Evolutionary conservation across 2,329 filamentous ascomycete species (phyloP).

Genomic region (Ciborinia camelliae): DNA sequence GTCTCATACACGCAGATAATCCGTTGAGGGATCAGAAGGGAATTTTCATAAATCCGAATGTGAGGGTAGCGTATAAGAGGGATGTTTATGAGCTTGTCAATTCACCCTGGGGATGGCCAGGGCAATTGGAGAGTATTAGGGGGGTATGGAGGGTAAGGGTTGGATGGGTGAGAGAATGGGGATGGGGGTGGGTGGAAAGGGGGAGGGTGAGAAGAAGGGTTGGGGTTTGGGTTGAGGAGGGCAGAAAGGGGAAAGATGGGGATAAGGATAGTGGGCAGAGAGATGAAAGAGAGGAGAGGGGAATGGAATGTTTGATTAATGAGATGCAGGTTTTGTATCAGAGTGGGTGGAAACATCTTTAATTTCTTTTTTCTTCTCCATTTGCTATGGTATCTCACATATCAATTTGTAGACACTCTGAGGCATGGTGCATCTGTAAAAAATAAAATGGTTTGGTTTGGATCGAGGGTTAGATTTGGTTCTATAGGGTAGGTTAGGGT

Average conservation of each 20-base stretch:
- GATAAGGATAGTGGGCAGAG: too few relatives aligned
- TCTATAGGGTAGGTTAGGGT: too few relatives aligned
- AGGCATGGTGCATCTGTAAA: too few relatives aligned
- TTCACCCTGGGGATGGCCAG: conserved; percentile 21
- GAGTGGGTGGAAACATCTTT: conserved; percentile 55
- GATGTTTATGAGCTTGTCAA: conserved; percentile 42
- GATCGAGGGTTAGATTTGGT: too few relatives aligned
- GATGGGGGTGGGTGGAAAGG: neutral
- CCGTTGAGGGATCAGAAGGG: conserved; percentile 50
- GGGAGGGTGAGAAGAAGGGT: neutral
- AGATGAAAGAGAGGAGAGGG: neutral
- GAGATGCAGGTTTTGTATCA: conserved; percentile 57
- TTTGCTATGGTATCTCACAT: too few relatives aligned
- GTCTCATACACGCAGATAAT: conserved; percentile 68
- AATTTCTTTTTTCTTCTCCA: neutral
- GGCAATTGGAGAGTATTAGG: neutral
- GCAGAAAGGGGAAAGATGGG: neutral
- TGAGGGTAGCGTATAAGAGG: conserved; percentile 62
- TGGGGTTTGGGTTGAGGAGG: neutral
- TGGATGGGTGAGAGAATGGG: neutral
- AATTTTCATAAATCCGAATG: conserved; percentile 65
- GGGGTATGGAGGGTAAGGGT: conserved; percentile 12
- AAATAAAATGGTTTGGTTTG: too few relatives aligned
- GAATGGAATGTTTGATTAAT: conserved; percentile 45
- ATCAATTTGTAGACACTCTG: too few relatives aligned